These are phyloP conservation scores for Cytospora piceae DNA, from an alignment of 2,329 filamentous ascomycete genomes.

Conservation along the genomic window DNA sequence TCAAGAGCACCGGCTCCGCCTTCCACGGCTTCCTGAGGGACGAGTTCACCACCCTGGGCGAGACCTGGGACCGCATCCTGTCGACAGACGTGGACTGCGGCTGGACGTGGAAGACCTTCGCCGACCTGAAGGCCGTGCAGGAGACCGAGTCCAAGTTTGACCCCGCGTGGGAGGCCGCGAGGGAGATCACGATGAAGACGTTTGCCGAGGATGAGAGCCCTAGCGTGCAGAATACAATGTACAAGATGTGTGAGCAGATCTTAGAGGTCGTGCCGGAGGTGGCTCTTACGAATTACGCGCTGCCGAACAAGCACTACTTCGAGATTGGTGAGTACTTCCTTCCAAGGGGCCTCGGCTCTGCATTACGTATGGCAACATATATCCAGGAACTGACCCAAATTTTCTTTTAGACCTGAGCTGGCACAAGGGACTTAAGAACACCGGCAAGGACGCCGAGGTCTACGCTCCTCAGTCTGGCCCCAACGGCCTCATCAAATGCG, in stretches of 20 bases:
- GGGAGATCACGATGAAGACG: slow-evolving; percentile 83
- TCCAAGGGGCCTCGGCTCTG: neutral
- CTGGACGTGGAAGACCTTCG: slow-evolving; percentile 83
- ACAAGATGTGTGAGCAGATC: slow-evolving; percentile 94
- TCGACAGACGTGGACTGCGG: slow-evolving; percentile 87
- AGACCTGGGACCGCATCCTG: slow-evolving; percentile 94
- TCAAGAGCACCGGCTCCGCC: slow-evolving; percentile 95
- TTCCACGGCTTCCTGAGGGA: slow-evolving; percentile 95
- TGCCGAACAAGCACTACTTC: slow-evolving; percentile 99
- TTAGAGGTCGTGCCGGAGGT: slow-evolving; percentile 74
- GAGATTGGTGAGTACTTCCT: slow-evolving; percentile 73
- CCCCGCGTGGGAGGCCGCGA: slow-evolving; percentile 74
- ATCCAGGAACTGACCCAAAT: slow-evolving; percentile 9
- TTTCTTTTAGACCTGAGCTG: slow-evolving; percentile 77
- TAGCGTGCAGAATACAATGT: slow-evolving; percentile 97
- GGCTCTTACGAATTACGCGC: slow-evolving; percentile 74
- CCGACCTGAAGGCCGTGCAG: slow-evolving; percentile 68
- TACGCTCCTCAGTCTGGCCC: slow-evolving; percentile 91
- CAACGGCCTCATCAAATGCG: slow-evolving; percentile 95
- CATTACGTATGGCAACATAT: neutral
- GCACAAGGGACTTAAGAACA: slow-evolving; percentile 96
- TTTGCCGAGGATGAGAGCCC: slow-evolving; percentile 91
- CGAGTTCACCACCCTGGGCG: slow-evolving; percentile 87
- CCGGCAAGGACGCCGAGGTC: slow-evolving; percentile 91
- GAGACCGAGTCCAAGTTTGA: slow-evolving; percentile 71